phyloP scores from a whole-genome alignment of 164 flowering plant genomes.

The Magnolia officinalis region DNA sequence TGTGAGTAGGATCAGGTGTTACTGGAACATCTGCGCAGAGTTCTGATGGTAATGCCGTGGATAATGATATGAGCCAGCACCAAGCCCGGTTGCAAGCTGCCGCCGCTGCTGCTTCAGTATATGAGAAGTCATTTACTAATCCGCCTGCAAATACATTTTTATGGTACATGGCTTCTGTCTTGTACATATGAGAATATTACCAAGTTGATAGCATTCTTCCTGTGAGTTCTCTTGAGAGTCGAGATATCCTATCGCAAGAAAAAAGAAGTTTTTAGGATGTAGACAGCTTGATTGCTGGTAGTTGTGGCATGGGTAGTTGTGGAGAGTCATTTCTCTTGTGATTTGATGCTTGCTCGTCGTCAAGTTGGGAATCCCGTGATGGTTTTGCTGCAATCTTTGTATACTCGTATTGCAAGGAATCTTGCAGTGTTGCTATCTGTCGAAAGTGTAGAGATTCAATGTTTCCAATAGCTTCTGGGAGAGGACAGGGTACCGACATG shows the following conservation, averaged over 20 bases:
- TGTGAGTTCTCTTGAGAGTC: neutral
- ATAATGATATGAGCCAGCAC: conserved; percentile 49
- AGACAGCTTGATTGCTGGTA: neutral
- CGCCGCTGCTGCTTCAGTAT: conserved; percentile 87
- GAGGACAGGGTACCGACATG: too few species aligned
- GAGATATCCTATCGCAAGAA: neutral
- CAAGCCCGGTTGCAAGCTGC: conserved; percentile 89
- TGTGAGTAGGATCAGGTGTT: conserved; percentile 37
- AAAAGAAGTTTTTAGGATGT: neutral
- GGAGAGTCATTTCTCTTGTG: neutral
- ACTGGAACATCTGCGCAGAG: conserved; percentile 41
- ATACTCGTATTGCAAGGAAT: too few species aligned
- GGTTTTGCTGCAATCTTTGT: too few species aligned
- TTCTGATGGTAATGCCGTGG: conserved; percentile 27
- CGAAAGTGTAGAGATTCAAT: too few species aligned
- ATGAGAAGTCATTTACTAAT: conserved; percentile 81
- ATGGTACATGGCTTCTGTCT: conserved; percentile 42
- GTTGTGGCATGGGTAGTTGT: neutral
- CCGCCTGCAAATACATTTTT: conserved; percentile 59
- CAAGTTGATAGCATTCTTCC: neutral
- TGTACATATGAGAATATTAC: too few species aligned
- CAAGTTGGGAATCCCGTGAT: too few species aligned
- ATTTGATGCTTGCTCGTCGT: too few species aligned
- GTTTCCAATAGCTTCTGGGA: too few species aligned
- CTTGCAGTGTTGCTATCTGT: too few species aligned